Conservation (phyloP, 129 eudicot genomes). For the Lactuca sativa region DNA sequence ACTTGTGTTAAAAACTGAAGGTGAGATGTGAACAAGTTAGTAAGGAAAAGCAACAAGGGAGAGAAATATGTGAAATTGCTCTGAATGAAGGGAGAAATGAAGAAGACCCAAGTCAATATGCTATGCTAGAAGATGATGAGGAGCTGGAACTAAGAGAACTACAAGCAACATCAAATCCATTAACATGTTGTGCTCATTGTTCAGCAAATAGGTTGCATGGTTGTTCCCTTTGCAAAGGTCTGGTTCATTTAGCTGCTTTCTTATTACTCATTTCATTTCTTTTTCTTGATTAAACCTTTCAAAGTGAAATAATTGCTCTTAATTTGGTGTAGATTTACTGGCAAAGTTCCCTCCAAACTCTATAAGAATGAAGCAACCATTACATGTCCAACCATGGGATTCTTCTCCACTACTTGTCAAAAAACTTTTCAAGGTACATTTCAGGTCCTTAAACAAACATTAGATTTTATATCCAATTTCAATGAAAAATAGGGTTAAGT, state of each 20-base stretch:
- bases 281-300: constrained; percentile 1
- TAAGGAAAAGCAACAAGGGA: constrained; percentile 42
- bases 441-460: neutral
- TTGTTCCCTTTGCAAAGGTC: constrained; percentile 96
- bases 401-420: constrained; percentile 75
- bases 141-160: constrained; percentile 81
- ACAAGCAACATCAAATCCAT: constrained; percentile 75
- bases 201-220: constrained; percentile 57
- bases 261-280: neutral
- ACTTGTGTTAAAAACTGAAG: constrained; percentile 37
- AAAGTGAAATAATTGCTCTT: constrained; percentile 4
- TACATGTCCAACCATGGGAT: constrained; percentile 71
- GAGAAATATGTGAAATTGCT: constrained; percentile 68
- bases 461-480: too few relatives aligned
- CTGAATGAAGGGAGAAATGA: constrained; percentile 45
- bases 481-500: neutral
- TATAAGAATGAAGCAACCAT: constrained; percentile 68
- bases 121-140: constrained; percentile 72
- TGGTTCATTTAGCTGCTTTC: constrained; percentile 9
- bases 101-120: constrained; percentile 43
- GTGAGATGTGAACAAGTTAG: constrained; percentile 43
- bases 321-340: constrained; percentile 59
- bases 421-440: constrained; percentile 75
- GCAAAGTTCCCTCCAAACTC: constrained; percentile 89
- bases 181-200: constrained; percentile 64